Evolutionary conservation across 768 basidiomycete genomes (phyloP).

Genomic region (Naematelia aurantialba): DNA sequence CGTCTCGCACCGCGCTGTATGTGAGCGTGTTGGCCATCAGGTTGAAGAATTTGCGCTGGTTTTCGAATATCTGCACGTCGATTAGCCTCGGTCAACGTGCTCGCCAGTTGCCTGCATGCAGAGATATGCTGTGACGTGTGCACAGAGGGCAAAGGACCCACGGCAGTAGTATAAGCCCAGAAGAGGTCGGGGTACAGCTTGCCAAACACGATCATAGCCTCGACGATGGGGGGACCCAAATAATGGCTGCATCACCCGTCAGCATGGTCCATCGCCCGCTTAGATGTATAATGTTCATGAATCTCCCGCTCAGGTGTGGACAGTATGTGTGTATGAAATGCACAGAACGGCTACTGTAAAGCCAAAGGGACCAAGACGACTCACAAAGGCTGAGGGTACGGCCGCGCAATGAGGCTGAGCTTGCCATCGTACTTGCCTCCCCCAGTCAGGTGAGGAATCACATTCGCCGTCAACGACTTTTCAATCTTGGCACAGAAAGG

Average conservation of each 20-base stretch:
- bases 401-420: slow-evolving; percentile 58
- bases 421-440: slow-evolving; percentile 61
- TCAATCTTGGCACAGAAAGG: slow-evolving; percentile 44
- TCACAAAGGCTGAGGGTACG: slow-evolving; percentile 50
- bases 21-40: slow-evolving; percentile 65
- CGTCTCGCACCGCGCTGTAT: slow-evolving; percentile 68
- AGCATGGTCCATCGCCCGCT: too few relatives aligned
- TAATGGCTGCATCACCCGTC: slow-evolving; percentile 24
- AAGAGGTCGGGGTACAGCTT: slow-evolving; percentile 70
- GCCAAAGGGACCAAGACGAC: slow-evolving; percentile 2
- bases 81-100: too few relatives aligned
- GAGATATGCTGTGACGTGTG: too few relatives aligned
- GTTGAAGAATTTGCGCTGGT: slow-evolving; percentile 76
- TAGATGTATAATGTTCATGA: too few relatives aligned
- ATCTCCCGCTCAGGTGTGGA: too few relatives aligned
- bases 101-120: too few relatives aligned
- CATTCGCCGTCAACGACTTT: slow-evolving; percentile 30
- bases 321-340: too few relatives aligned
- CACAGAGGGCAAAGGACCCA: background rate
- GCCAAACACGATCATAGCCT: slow-evolving; percentile 74
- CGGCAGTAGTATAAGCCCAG: slow-evolving; percentile 60
- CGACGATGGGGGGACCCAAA: slow-evolving; percentile 64
- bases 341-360: background rate
- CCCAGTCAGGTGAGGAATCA: slow-evolving; percentile 34
- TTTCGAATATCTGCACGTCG: slow-evolving; percentile 73